Percentiles rank a stretch among this genome's conserved stretches.
phyloP scores from a whole-genome alignment of 164 flowering plant genomes.

The Litsea cubeba region DNA sequence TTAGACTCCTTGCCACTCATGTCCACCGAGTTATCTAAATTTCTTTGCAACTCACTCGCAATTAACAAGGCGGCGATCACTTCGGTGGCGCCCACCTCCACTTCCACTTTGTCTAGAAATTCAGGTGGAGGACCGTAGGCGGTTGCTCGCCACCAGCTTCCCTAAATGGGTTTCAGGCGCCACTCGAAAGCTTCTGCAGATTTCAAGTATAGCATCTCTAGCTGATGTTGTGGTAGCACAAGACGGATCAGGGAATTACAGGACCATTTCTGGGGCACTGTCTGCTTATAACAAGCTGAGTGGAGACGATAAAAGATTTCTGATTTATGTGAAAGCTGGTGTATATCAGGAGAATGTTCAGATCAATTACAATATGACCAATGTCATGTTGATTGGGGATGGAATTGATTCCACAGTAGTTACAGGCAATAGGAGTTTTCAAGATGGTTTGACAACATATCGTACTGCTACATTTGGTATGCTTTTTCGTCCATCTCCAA shows the following conservation, averaged over 20 bases:
- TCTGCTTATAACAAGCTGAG: conserved; percentile 23
- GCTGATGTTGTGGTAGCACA: conserved; percentile 59
- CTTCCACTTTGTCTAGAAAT: neutral
- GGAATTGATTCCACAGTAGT: conserved; percentile 57
- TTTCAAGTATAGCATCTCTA: conserved; percentile 6
- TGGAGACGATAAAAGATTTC: conserved; percentile 32
- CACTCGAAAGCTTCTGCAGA: conserved; percentile 42
- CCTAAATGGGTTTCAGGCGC: conserved; percentile 46
- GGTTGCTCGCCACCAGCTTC: conserved; percentile 26
- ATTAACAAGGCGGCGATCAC: conserved; percentile 24
- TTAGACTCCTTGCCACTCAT: conserved; percentile 21
- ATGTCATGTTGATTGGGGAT: conserved; percentile 63
- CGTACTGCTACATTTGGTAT: conserved; percentile 68
- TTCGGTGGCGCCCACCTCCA: neutral
- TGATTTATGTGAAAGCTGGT: conserved; percentile 52
- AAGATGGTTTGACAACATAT: conserved; percentile 59
- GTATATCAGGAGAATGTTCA: conserved; percentile 51
- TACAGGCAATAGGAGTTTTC: conserved; percentile 36
- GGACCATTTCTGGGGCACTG: conserved; percentile 53
- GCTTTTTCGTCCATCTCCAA: conserved; percentile 4
- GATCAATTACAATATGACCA: conserved; percentile 33
- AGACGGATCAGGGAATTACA: conserved; percentile 59
- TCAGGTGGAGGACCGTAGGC: conserved; percentile 18
- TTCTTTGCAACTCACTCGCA: conserved; percentile 57
- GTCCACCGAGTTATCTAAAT: conserved; percentile 35